Conservation (phyloP, 2,329 filamentous ascomycete genomes). For the Apiospora phragmitis region DNA sequence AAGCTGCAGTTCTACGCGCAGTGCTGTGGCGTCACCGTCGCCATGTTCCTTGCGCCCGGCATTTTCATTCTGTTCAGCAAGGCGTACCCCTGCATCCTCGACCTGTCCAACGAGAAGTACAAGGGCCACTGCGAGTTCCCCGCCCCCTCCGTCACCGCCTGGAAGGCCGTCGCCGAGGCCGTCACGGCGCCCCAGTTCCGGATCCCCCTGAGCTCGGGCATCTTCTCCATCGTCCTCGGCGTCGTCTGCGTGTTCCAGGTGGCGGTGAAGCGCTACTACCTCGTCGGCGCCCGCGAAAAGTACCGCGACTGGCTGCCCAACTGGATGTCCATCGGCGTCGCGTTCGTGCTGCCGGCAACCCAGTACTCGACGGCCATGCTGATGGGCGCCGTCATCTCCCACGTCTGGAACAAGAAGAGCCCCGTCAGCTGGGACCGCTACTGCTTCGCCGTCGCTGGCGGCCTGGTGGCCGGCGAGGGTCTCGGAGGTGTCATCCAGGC, state of each 20-base stretch:
- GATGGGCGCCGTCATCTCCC: slow-evolving; percentile 53
- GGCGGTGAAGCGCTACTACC: slow-evolving; percentile 54
- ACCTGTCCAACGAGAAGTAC: slow-evolving; percentile 24
- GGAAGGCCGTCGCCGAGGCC: slow-evolving; percentile 53
- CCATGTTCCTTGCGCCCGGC: slow-evolving; percentile 52
- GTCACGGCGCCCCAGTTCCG: slow-evolving; percentile 58
- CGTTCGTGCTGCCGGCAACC: slow-evolving; percentile 58
- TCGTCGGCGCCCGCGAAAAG: slow-evolving; percentile 52
- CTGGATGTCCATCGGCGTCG: slow-evolving; percentile 62
- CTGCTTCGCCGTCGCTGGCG: slow-evolving; percentile 60
- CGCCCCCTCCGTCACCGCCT: slow-evolving; percentile 50
- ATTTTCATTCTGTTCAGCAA: slow-evolving; percentile 54
- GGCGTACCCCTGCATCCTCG: slow-evolving; percentile 55
- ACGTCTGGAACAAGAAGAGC: slow-evolving; percentile 55
- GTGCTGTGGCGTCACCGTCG: slow-evolving; percentile 49
- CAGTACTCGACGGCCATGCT: slow-evolving; percentile 59
- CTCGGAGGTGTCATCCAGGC: slow-evolving; percentile 64
- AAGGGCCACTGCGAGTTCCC: slow-evolving; percentile 43
- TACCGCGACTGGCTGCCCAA: slow-evolving; percentile 60
- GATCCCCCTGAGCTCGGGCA: slow-evolving; percentile 53
- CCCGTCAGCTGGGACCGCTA: slow-evolving; percentile 53
- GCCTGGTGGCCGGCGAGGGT: slow-evolving; percentile 63
- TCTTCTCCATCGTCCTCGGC: slow-evolving; percentile 58
- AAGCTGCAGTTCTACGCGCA: slow-evolving; percentile 53
- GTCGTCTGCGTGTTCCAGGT: slow-evolving; percentile 52